phyloP scores from a whole-genome alignment of 2,329 filamentous ascomycete species.

The Talaromyces sp. region DNA sequence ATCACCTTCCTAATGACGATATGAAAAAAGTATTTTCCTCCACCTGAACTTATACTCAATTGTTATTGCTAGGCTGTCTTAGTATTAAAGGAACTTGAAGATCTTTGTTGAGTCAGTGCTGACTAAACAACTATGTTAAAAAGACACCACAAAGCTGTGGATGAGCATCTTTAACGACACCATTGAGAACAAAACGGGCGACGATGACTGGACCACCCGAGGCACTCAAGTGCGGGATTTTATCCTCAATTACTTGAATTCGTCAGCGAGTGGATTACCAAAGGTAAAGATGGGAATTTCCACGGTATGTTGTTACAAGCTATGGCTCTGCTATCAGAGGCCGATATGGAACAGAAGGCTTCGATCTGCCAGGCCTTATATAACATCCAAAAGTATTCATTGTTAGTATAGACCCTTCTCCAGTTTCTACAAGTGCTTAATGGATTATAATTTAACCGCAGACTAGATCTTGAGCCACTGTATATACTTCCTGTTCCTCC shows the following conservation, averaged over 20 bases:
- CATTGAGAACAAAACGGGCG: too few relatives aligned
- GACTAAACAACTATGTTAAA: too few relatives aligned
- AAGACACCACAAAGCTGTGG: too few relatives aligned
- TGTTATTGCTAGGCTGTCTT: too few relatives aligned
- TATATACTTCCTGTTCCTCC: constrained; percentile 3
- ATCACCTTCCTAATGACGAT: too few relatives aligned
- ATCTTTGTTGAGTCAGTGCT: too few relatives aligned
- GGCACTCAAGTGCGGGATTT: constrained; percentile 21
- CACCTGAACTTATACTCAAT: too few relatives aligned
- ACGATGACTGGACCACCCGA: too few relatives aligned
- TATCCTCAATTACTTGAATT: constrained; percentile 27
- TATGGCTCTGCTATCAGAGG: constrained; percentile 1
- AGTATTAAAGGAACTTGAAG: too few relatives aligned
- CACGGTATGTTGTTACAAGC: constrained; percentile 2
- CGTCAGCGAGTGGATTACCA: constrained; percentile 15
- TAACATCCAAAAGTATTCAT: constrained; percentile 7
- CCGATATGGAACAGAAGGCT: constrained; percentile 9
- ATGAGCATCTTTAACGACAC: too few relatives aligned
- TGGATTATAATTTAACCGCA: not conserved
- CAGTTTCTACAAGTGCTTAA: not conserved
- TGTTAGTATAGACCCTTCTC: constrained; percentile 2
- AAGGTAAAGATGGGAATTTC: constrained; percentile 14
- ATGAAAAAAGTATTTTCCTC: too few relatives aligned
- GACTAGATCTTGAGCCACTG: not conserved
- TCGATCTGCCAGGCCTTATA: constrained; percentile 9